phyloP scores from a whole-genome alignment of 1,139 yeast species.

The Scheffersomyces segobiensis region DNA sequence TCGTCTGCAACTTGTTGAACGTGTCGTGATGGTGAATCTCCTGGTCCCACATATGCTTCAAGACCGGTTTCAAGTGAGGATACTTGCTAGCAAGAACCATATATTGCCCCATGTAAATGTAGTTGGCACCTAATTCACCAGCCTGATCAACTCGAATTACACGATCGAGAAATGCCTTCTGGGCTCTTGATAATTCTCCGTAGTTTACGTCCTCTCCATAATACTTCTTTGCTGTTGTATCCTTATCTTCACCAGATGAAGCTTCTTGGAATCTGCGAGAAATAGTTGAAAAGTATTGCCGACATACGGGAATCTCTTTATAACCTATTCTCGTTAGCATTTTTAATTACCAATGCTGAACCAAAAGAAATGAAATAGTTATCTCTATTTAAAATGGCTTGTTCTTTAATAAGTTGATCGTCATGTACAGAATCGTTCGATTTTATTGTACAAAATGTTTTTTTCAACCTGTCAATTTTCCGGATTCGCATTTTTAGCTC shows the following conservation, averaged over 20 bases:
- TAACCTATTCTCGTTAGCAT: background rate
- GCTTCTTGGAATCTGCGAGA: background rate
- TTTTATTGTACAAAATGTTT: background rate
- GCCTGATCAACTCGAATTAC: constrained; percentile 94
- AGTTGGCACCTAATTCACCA: constrained; percentile 97
- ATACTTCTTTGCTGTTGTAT: constrained; percentile 18
- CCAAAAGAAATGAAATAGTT: background rate
- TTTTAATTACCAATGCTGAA: background rate
- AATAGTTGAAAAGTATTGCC: background rate
- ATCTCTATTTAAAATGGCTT: background rate
- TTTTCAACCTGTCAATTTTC: background rate
- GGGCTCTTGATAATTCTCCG: constrained; percentile 56
- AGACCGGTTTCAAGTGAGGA: constrained; percentile 70
- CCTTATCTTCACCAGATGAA: background rate
- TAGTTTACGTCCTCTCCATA: constrained; percentile 28
- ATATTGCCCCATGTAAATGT: constrained; percentile 90
- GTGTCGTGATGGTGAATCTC: constrained; percentile 88
- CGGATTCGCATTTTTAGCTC: background rate
- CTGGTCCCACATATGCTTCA: constrained; percentile 98
- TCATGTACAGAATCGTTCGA: background rate
- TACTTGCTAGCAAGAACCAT: constrained; percentile 67
- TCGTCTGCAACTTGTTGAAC: constrained; percentile 73
- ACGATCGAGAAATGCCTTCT: constrained; percentile 69
- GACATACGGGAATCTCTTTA: background rate
- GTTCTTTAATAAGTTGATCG: too few species aligned